A percentile compares a stretch with the other conserved stretches of the same genome.
Evolutionary conservation across 1,284 basidiomycete species (phyloP).

Genomic region (Tilletia caries): DNA sequence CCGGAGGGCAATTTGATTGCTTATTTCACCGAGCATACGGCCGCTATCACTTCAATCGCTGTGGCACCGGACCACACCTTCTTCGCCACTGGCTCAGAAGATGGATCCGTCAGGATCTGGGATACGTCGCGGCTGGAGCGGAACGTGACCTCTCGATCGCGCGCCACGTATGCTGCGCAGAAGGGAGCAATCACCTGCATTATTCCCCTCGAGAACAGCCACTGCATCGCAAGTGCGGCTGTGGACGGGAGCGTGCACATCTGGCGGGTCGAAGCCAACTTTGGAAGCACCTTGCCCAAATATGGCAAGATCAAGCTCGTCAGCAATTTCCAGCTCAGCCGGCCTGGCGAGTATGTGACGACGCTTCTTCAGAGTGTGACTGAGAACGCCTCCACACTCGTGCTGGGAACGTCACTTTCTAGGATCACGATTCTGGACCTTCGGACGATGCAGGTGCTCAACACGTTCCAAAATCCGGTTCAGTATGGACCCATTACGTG

Average conservation of each 20-base stretch:
- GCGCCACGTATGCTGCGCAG: slow-evolving; percentile 54
- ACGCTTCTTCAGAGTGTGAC: slow-evolving; percentile 28
- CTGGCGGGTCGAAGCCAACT: slow-evolving; percentile 52
- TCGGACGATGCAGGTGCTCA: slow-evolving; percentile 73
- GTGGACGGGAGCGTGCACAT: slow-evolving; percentile 55
- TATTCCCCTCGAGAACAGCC: slow-evolving; percentile 52
- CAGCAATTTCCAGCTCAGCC: slow-evolving; percentile 51
- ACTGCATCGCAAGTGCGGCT: slow-evolving; percentile 55
- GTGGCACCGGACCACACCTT: slow-evolving; percentile 91
- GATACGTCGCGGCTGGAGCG: slow-evolving; percentile 74
- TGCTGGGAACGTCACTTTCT: slow-evolving; percentile 80
- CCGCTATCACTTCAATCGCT: slow-evolving; percentile 68
- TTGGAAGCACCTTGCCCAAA: slow-evolving; percentile 47
- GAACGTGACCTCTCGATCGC: slow-evolving; percentile 61
- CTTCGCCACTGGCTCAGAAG: slow-evolving; percentile 83
- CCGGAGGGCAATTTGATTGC: slow-evolving; percentile 48
- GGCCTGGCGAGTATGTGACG: slow-evolving; percentile 51
- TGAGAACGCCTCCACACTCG: slow-evolving; percentile 56
- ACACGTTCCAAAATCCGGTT: slow-evolving; percentile 75
- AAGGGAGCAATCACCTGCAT: slow-evolving; percentile 52
- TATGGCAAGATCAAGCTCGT: slow-evolving; percentile 55
- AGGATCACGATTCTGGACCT: slow-evolving; percentile 76
- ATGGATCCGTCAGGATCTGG: slow-evolving; percentile 79
- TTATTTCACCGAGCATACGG: slow-evolving; percentile 56
- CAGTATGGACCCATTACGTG: slow-evolving; percentile 82